Conservation (phyloP, 495 filamentous ascomycete species). For the Xylaria acuta region DNA sequence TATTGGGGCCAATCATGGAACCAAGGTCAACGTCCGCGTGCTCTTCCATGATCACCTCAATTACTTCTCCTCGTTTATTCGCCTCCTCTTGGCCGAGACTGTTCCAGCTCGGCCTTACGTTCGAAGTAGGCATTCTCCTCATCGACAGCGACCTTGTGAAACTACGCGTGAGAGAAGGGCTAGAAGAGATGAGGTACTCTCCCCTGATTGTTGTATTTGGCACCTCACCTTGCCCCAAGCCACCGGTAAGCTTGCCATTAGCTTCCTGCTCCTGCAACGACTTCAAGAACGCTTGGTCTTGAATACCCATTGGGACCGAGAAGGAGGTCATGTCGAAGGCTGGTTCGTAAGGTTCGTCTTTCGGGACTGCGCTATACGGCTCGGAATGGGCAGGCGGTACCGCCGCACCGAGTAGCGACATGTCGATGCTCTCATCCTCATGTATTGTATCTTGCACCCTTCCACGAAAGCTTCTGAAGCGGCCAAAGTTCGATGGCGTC, state of each 20-base stretch:
- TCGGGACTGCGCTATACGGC: conserved; percentile 28
- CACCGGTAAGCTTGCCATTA: conserved; percentile 55
- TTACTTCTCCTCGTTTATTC: conserved; percentile 57
- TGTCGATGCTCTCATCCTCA: conserved; percentile 53
- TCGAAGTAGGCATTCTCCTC: conserved; percentile 27
- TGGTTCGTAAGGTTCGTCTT: conserved; percentile 31
- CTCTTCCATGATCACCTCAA: conserved; percentile 58
- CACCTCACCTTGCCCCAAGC: conserved; percentile 52
- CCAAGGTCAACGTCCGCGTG: conserved; percentile 44
- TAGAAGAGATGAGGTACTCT: conserved; percentile 48
- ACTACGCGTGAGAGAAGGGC: conserved; percentile 41
- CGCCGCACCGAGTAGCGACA: conserved; percentile 47
- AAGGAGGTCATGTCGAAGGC: conserved; percentile 48
- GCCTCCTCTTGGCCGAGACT: conserved; percentile 57
- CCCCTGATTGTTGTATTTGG: conserved; percentile 47
- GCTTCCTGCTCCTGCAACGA: conserved; percentile 52
- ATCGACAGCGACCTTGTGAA: conserved; percentile 47
- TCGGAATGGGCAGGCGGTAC: conserved; percentile 38
- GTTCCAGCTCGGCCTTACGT: conserved; percentile 43
- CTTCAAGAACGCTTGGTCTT: conserved; percentile 48
- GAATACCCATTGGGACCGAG: conserved; percentile 44
- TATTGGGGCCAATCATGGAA: conserved; percentile 45
- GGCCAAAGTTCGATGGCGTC: conserved; percentile 28
- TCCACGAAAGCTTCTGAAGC: conserved; percentile 37
- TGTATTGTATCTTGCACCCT: conserved; percentile 48